A percentile compares a stretch with the other conserved stretches of the same genome.
phyloP scores from a whole-genome alignment of 2,329 filamentous ascomycete species.

The Huntiella moniliformis region DNA sequence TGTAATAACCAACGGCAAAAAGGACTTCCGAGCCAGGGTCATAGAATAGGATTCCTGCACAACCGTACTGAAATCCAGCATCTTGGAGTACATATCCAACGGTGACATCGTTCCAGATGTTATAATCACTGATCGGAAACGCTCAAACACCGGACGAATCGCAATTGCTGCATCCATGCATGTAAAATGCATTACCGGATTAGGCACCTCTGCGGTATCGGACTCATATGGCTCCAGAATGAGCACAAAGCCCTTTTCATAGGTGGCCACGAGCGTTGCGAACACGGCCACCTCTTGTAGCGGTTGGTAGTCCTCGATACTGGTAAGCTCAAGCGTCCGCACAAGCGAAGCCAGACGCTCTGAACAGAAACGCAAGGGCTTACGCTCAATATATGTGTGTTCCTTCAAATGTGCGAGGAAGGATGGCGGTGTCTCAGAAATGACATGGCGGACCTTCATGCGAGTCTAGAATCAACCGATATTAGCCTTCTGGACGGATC shows the following conservation, averaged over 20 bases:
- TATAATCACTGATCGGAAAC: constrained; percentile 95
- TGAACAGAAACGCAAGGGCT: constrained; percentile 83
- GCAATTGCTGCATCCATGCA: constrained; percentile 95
- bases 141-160: constrained; percentile 92
- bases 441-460: constrained; percentile 96
- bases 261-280: constrained; percentile 86
- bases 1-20: constrained; percentile 94
- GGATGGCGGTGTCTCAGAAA: constrained; percentile 87
- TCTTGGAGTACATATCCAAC: constrained; percentile 96
- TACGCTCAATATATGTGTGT: constrained; percentile 93
- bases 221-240: constrained; percentile 97
- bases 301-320: constrained; percentile 94
- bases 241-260: constrained; percentile 86
- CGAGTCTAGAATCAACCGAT: constrained; percentile 39
- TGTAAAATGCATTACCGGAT: constrained; percentile 91
- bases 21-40: constrained; percentile 86
- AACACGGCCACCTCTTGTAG: constrained; percentile 96
- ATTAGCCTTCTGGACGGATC: too few species aligned
- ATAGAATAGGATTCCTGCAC: constrained; percentile 95
- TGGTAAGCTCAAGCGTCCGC: constrained; percentile 83
- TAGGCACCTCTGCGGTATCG: constrained; percentile 84
- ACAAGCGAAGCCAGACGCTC: constrained; percentile 89
- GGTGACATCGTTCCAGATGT: constrained; percentile 95
- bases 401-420: constrained; percentile 88
- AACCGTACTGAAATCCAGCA: constrained; percentile 83